phyloP scores from a whole-genome alignment of 1,284 basidiomycete species.

The Cystobasidium pallidum region DNA sequence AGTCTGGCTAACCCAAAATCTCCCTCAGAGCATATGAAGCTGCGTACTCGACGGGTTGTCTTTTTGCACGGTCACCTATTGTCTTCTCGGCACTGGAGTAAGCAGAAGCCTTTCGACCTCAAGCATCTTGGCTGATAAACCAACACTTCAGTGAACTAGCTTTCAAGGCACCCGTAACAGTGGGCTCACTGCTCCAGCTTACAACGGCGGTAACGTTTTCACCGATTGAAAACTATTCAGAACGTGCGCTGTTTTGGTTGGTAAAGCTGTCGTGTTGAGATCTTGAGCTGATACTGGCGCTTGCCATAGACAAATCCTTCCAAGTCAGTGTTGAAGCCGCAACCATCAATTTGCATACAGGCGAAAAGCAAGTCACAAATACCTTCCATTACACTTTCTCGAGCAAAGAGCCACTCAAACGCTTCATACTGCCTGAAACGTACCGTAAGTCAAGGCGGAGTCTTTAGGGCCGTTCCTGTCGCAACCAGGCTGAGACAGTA shows the following conservation, averaged over 20 bases:
- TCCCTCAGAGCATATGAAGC: constrained; percentile 55
- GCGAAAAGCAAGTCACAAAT: constrained; percentile 50
- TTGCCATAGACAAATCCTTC: constrained; percentile 42
- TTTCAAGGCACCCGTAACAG: constrained; percentile 49
- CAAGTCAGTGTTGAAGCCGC: constrained; percentile 44
- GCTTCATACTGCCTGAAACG: constrained; percentile 49
- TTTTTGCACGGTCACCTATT: constrained; percentile 55
- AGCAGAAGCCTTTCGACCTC: neutral
- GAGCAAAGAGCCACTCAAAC: constrained; percentile 44
- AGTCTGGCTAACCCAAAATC: neutral
- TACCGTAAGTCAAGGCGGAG: constrained; percentile 35
- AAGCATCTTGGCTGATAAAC: too few species aligned
- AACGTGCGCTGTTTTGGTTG: constrained; percentile 37
- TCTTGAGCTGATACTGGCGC: constrained; percentile 43
- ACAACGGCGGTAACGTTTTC: constrained; percentile 43
- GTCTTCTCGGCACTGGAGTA: constrained; percentile 56
- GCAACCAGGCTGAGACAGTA: neutral
- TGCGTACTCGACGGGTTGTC: constrained; percentile 55
- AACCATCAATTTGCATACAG: constrained; percentile 44
- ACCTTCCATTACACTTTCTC: constrained; percentile 52
- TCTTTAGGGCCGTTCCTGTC: too few species aligned
- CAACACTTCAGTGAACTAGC: constrained; percentile 46
- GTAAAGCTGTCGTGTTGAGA: constrained; percentile 45
- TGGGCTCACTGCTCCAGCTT: constrained; percentile 37
- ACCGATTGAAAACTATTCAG: constrained; percentile 34